A percentile compares a stretch with the other conserved stretches of the same genome.
phyloP scores from a whole-genome alignment of 1,284 basidiomycete species.

The Stereum hirsutum region DNA sequence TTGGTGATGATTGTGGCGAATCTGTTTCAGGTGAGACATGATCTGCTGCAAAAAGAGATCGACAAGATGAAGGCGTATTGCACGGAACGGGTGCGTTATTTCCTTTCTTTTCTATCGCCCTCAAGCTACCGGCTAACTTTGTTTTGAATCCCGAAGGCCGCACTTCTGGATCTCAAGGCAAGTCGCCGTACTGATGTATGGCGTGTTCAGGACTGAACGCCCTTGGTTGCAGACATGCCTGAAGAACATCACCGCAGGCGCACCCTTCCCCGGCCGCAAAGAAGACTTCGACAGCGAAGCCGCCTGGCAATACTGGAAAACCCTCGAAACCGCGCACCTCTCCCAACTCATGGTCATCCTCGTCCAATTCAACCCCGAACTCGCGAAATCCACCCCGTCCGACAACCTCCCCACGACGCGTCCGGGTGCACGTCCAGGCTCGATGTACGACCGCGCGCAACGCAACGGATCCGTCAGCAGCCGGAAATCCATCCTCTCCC shows the following conservation, averaged over 20 bases:
- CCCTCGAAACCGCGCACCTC: conserved; percentile 76
- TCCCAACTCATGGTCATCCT: conserved; percentile 86
- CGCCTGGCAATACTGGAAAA: conserved; percentile 81
- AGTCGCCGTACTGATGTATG: conserved; percentile 7
- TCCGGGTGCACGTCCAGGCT: conserved; percentile 41
- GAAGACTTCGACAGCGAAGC: conserved; percentile 81
- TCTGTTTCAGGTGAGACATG: conserved; percentile 69
- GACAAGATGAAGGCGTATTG: conserved; percentile 62
- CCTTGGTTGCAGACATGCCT: conserved; percentile 64
- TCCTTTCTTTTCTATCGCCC: background rate
- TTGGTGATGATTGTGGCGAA: conserved; percentile 63
- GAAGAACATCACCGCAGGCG: conserved; percentile 84
- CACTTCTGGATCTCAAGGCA: conserved; percentile 79
- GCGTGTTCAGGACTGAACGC: background rate
- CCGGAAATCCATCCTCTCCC: conserved; percentile 44
- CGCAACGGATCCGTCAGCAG: conserved; percentile 58
- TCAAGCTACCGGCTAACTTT: conserved; percentile 3
- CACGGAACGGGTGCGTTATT: conserved; percentile 63
- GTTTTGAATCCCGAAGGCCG: conserved; percentile 46
- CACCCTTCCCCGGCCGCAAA: conserved; percentile 75
- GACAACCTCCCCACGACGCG: conserved; percentile 36
- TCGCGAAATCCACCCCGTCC: conserved; percentile 66
- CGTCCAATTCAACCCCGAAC: conserved; percentile 81
- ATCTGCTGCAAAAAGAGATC: conserved; percentile 67
- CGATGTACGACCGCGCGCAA: conserved; percentile 37